Evolutionary conservation across 164 flowering plant species (phyloP), one percentile per base, ranked within the genome.

Genomic region (Amborella trichopoda): DNA sequence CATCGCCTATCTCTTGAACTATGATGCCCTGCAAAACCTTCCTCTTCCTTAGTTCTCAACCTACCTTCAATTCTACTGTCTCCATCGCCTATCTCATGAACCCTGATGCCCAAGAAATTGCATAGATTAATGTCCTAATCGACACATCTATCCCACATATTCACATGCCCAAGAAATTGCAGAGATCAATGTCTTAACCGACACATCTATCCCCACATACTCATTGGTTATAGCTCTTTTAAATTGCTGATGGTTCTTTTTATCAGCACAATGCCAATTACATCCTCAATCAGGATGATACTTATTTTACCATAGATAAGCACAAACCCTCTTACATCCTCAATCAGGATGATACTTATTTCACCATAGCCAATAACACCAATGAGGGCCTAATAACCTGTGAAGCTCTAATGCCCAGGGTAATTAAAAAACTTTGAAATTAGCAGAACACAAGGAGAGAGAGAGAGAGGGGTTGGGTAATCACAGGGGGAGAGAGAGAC

Each of bases 331-430:
- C 59, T 38, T 77, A 84, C 60, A 19, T 8, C 3, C 13, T 81
- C 11, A 42, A 43, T n/a, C 0, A 2, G 3, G 0, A 3, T 0
- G 87, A 81, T 25, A 77, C 80, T 1, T 81, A 79, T 43, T 68
- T 75, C 28, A 4, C 6, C 0, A 46, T 77, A 6, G 74, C 90
- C 16, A 84, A 79, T 48, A 25, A 73, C 42, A 85, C 90, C 1
- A 79, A 63, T 57, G 76, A 84, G 45, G 87, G 72, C 12, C 71
- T 84, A 23, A 63, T 77, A 23, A 84, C 84, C 24, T 84, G 94
- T 54, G 87, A 81, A 53, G 60, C 84, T 30, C 6, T 81, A 34
- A 68, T 62, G 41, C 50, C n/a, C n/a, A n/a, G n/a, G n/a, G n/a
- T n/a, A n/a, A n/a, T n/a, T n/a, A n/a, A n/a, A n/a, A n/a, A n/a